These are phyloP conservation scores for Coniella vitis DNA, from an alignment of 2,329 filamentous ascomycete genomes.

Conservation along the genomic window DNA sequence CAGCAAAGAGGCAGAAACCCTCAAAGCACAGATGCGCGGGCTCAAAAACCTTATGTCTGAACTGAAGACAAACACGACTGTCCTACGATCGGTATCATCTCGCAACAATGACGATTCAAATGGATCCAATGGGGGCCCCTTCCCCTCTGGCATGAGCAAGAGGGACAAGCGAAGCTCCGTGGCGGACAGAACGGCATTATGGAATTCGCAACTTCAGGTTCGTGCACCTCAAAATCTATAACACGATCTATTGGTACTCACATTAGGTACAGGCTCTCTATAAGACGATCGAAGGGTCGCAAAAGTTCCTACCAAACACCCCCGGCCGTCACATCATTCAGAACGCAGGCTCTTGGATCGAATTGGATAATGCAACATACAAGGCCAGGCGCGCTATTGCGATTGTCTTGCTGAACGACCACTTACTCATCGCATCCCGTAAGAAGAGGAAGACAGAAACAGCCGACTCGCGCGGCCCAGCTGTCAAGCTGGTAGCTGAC, in stretches of 20 bases:
- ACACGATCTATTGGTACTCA: background rate
- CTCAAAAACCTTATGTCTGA: slow-evolving; percentile 89
- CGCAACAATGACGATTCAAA: slow-evolving; percentile 42
- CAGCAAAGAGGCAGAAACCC: slow-evolving; percentile 96
- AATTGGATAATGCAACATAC: slow-evolving; percentile 95
- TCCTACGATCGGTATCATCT: slow-evolving; percentile 53
- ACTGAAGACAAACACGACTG: slow-evolving; percentile 70
- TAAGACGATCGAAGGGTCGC: slow-evolving; percentile 95
- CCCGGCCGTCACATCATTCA: slow-evolving; percentile 90
- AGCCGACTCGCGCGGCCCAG: slow-evolving; percentile 41
- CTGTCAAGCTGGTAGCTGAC: slow-evolving; percentile 81
- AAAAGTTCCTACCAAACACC: slow-evolving; percentile 89
- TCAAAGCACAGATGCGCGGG: slow-evolving; percentile 92
- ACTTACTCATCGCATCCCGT: slow-evolving; percentile 80
- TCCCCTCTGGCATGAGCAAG: slow-evolving; percentile 53
- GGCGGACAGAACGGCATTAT: slow-evolving; percentile 57
- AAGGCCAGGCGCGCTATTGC: slow-evolving; percentile 85
- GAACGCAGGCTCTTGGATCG: slow-evolving; percentile 89
- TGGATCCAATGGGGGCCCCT: slow-evolving; percentile 40
- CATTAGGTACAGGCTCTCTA: slow-evolving; percentile 57
- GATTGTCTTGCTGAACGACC: slow-evolving; percentile 89
- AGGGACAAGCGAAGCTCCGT: slow-evolving; percentile 87
- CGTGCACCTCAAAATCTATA: background rate
- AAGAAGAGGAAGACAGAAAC: slow-evolving; percentile 87
- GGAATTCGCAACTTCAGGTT: slow-evolving; percentile 63